These are phyloP conservation scores for Erodium chrysanthum DNA, from an alignment of 441 rosid species.

Conservation along the genomic window DNA sequence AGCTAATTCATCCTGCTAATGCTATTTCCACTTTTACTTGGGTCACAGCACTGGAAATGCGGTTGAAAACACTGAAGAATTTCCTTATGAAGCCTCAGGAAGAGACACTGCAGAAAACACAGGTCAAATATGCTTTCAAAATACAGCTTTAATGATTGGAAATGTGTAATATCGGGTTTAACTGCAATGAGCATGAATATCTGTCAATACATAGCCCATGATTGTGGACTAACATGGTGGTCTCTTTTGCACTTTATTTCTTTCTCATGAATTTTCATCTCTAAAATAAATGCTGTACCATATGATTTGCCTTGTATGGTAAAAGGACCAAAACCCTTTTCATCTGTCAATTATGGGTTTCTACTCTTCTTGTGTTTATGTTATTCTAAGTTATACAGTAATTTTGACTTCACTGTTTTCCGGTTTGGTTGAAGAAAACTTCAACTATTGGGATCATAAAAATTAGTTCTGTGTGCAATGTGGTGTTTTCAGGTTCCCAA, in stretches of 20 bases:
- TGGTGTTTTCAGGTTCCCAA: neutral
- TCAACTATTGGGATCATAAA: neutral
- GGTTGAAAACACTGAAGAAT: constrained; percentile 26
- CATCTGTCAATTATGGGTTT: too few relatives aligned
- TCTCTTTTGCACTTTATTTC: neutral
- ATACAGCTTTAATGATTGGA: neutral
- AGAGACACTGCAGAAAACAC: constrained; percentile 32
- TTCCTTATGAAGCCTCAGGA: constrained; percentile 25
- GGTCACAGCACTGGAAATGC: constrained; percentile 25
- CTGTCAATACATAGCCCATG: neutral
- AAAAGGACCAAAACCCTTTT: neutral
- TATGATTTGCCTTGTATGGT: neutral
- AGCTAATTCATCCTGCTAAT: constrained; percentile 12
- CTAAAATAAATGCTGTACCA: neutral
- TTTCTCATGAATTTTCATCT: neutral
- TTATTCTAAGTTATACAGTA: neutral
- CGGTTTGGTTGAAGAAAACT: neutral
- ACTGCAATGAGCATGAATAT: constrained; percentile 5
- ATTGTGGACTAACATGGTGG: neutral
- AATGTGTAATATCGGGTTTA: neutral
- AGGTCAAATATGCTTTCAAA: constrained; percentile 29
- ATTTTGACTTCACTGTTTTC: neutral
- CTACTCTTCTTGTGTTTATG: neutral
- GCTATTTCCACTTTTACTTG: constrained; percentile 15
- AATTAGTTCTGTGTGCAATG: neutral